These are phyloP conservation scores for Magnaporthiopsis incrustans DNA, from an alignment of 2,329 filamentous ascomycete species.

Conservation along the genomic window DNA sequence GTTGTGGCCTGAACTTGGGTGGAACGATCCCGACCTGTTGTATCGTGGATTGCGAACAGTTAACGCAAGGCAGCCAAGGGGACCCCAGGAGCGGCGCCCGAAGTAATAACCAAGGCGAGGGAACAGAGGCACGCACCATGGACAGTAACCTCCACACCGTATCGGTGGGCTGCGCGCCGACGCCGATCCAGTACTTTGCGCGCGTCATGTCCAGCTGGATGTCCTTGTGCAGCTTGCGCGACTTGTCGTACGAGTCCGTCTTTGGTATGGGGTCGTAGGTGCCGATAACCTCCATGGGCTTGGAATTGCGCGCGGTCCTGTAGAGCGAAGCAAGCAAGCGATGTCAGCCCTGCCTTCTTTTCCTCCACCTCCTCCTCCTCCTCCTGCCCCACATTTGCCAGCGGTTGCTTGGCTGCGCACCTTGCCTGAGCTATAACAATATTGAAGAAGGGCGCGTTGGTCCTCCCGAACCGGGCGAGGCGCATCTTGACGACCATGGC, in stretches of 20 bases:
- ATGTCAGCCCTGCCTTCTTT: not conserved
- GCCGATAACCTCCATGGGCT: slow-evolving; percentile 87
- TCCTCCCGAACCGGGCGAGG: slow-evolving; percentile 85
- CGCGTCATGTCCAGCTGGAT: slow-evolving; percentile 75
- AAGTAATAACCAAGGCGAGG: too few species aligned
- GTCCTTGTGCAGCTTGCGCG: slow-evolving; percentile 77
- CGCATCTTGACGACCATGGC: slow-evolving; percentile 89
- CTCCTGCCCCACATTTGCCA: too few species aligned
- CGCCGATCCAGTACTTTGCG: slow-evolving; percentile 92
- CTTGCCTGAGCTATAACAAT: slow-evolving; percentile 91
- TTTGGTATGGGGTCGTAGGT: slow-evolving; percentile 65
- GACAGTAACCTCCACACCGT: slow-evolving; percentile 78
- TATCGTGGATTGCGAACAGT: too few species aligned
- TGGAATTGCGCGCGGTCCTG: slow-evolving; percentile 78
- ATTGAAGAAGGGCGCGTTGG: slow-evolving; percentile 90
- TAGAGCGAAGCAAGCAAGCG: not conserved
- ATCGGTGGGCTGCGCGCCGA: slow-evolving; percentile 90
- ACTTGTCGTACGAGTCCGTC: slow-evolving; percentile 48
- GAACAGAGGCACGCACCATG: slow-evolving; percentile 50
- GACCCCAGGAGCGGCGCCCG: too few species aligned
- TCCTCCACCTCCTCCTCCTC: not conserved
- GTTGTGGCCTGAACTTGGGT: slow-evolving; percentile 2
- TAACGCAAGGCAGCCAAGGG: not conserved
- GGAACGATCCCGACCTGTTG: not conserved
- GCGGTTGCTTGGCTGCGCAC: slow-evolving; percentile 38